Conservation (phyloP, 2,329 filamentous ascomycete genomes). For the Cryphonectria parasitica region DNA sequence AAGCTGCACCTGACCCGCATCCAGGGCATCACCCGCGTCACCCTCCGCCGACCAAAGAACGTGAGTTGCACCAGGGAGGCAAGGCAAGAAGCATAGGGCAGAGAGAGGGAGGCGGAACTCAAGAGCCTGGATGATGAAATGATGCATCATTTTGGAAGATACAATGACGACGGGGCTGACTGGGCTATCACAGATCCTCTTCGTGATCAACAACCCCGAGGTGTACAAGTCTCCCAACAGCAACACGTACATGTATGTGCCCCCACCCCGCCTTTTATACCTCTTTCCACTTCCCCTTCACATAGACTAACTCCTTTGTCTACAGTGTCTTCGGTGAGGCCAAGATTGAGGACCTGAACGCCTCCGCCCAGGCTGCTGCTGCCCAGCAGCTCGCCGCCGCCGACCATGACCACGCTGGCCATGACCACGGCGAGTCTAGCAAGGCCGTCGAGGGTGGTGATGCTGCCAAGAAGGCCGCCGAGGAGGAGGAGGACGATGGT, state of each 20-base stretch:
- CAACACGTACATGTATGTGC: constrained; percentile 98
- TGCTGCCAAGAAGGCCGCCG: constrained; percentile 67
- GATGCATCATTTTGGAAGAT: neutral
- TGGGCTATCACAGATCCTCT: constrained; percentile 77
- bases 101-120: neutral
- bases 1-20: constrained; percentile 98
- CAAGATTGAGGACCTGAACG: constrained; percentile 99
- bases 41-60: constrained; percentile 97
- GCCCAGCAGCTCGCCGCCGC: constrained; percentile 91
- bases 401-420: constrained; percentile 67
- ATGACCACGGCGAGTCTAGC: constrained; percentile 74
- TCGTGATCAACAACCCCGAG: constrained; percentile 99
- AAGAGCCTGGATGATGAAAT: neutral
- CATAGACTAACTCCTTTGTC: constrained; percentile 29
- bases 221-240: constrained; percentile 99
- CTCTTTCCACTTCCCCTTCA: neutral
- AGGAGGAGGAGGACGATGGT: constrained; percentile 85
- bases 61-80: constrained; percentile 59
- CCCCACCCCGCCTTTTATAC: neutral
- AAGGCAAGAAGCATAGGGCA: constrained; percentile 20
- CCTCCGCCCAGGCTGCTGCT: constrained; percentile 92
- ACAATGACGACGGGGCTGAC: constrained; percentile 6
- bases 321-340: constrained; percentile 97
- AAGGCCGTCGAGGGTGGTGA: constrained; percentile 60
- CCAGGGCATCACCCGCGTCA: constrained; percentile 96